Conservation (phyloP, 768 basidiomycete genomes). For the Serendipita indica region DNA sequence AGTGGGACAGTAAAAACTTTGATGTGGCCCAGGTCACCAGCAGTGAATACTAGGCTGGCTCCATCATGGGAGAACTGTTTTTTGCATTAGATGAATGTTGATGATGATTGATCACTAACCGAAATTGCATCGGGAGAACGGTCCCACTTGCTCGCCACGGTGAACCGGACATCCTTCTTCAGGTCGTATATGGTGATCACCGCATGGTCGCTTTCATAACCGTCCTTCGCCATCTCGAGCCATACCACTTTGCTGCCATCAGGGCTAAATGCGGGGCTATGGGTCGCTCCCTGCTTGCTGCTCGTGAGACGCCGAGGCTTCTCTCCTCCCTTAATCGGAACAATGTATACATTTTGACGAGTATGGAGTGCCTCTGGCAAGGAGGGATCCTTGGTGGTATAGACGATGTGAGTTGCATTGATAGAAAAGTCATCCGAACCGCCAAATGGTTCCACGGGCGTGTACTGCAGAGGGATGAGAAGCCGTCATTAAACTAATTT, state of each 20-base stretch:
- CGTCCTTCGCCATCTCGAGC: constrained; percentile 76
- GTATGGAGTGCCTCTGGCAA: constrained; percentile 75
- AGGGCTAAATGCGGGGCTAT: constrained; percentile 51
- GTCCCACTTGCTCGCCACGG: constrained; percentile 75
- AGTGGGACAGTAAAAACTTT: constrained; percentile 61
- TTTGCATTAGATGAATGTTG: not conserved
- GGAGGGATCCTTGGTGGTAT: constrained; percentile 73
- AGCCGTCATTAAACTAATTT: constrained; percentile 9
- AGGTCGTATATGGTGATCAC: constrained; percentile 74
- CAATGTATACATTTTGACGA: constrained; percentile 71
- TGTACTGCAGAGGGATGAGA: constrained; percentile 29
- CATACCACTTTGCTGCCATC: constrained; percentile 66
- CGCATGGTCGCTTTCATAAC: constrained; percentile 77
- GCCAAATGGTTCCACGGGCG: constrained; percentile 80
- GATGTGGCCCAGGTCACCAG: constrained; percentile 61
- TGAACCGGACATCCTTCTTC: constrained; percentile 45
- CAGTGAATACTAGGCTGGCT: constrained; percentile 51
- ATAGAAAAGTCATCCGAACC: constrained; percentile 69
- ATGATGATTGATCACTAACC: constrained; percentile 26
- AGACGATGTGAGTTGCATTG: constrained; percentile 51
- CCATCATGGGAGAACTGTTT: constrained; percentile 61
- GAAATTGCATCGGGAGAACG: constrained; percentile 50
- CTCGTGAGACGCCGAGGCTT: constrained; percentile 58
- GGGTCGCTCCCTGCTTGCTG: constrained; percentile 72
- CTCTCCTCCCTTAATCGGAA: constrained; percentile 37